Evolutionary conservation across 2,329 filamentous ascomycete genomes (phyloP).

Genomic region (Aspergillus sp.): DNA sequence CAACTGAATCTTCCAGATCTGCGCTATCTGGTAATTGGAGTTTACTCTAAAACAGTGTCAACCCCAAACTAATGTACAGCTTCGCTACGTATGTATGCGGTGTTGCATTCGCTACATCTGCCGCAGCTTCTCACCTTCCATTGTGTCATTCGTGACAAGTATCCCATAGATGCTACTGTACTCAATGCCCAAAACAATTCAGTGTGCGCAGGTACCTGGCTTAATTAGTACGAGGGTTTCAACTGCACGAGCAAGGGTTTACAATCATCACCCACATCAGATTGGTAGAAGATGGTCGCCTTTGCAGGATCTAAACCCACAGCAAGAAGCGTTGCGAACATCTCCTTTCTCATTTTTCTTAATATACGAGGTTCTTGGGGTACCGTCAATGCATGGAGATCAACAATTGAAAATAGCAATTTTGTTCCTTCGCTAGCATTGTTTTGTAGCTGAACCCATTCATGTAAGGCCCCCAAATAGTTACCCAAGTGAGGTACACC

Average conservation of each 20-base stretch:
- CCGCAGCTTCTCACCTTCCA: constrained; percentile 64
- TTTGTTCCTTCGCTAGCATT: constrained; percentile 48
- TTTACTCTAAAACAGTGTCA: constrained; percentile 53
- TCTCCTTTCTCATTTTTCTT: constrained; percentile 59
- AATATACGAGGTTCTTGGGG: constrained; percentile 58
- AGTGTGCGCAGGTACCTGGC: constrained; percentile 64
- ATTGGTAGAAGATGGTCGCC: constrained; percentile 75
- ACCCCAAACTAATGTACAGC: background rate
- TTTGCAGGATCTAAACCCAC: constrained; percentile 72
- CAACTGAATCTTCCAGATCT: constrained; percentile 48
- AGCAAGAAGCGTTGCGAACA: constrained; percentile 71
- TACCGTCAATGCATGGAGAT: constrained; percentile 85
- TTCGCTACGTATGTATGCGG: background rate
- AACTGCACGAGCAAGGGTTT: too few relatives aligned
- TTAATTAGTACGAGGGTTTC: constrained; percentile 2
- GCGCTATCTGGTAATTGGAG: constrained; percentile 55
- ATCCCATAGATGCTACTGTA: constrained; percentile 83
- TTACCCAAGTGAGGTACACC: constrained; percentile 91
- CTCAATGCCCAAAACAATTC: constrained; percentile 97
- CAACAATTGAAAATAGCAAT: constrained; percentile 79
- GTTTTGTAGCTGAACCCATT: constrained; percentile 78
- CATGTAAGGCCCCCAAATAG: constrained; percentile 78
- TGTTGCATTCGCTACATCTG: background rate
- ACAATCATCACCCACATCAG: constrained; percentile 46
- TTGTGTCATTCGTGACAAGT: constrained; percentile 96